phyloP scores from a whole-genome alignment of 1,284 basidiomycete species.

The Chalciporus sp. region DNA sequence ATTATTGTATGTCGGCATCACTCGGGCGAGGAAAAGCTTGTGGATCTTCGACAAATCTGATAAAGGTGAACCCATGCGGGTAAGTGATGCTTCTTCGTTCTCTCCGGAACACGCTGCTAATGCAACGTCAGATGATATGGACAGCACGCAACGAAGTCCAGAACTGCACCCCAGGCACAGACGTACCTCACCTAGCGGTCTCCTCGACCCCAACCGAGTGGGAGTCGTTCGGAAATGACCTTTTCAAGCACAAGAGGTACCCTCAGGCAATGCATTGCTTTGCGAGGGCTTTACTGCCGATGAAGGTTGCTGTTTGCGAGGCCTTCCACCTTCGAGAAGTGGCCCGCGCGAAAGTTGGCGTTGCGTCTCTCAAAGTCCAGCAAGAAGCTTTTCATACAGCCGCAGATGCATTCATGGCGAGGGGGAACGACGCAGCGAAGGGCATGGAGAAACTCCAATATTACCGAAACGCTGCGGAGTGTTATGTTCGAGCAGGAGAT shows the following conservation, averaged over 20 bases:
- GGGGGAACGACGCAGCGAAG: conserved; percentile 36
- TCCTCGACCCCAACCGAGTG: conserved; percentile 56
- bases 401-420: conserved; percentile 50
- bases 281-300: conserved; percentile 48
- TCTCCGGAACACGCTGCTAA: background rate
- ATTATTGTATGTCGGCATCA: conserved; percentile 70
- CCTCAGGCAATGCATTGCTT: conserved; percentile 65
- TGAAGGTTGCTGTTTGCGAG: conserved; percentile 48
- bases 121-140: conserved; percentile 50
- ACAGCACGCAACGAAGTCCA: conserved; percentile 44
- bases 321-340: conserved; percentile 48
- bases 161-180: conserved; percentile 43
- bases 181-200: conserved; percentile 50
- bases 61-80: conserved; percentile 60
- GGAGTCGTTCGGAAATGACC: conserved; percentile 48
- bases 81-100: conserved; percentile 29
- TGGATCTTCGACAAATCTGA: conserved; percentile 68
- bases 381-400: conserved; percentile 47
- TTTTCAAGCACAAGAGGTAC: conserved; percentile 62
- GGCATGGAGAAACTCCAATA: conserved; percentile 40
- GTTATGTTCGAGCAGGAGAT: conserved; percentile 47
- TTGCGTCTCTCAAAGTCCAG: conserved; percentile 22
- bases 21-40: conserved; percentile 64
- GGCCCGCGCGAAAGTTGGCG: conserved; percentile 36
- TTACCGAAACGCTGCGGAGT: conserved; percentile 54